Evolutionary conservation across 495 filamentous ascomycete species (phyloP).

Genomic region (Xylaria sp.): DNA sequence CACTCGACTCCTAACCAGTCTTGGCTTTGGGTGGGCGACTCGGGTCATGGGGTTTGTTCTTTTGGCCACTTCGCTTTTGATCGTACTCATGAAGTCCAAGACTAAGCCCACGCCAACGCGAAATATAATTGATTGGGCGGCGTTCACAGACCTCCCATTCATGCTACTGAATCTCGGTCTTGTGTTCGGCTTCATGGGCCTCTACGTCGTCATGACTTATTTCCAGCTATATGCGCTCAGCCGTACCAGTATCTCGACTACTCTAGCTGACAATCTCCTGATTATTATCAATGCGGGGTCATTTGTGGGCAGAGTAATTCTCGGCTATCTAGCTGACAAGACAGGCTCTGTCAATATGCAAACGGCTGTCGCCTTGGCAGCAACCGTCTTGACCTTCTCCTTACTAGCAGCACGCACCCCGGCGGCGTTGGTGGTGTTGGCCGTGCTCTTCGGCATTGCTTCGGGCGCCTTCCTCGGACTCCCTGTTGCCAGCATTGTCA

Average conservation of each 20-base stretch:
- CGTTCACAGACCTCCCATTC: slow-evolving; percentile 43
- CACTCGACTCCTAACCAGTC: slow-evolving; percentile 30
- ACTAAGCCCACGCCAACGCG: slow-evolving; percentile 39
- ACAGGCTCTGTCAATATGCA: slow-evolving; percentile 52
- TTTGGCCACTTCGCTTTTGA: slow-evolving; percentile 40
- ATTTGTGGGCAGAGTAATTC: slow-evolving; percentile 69
- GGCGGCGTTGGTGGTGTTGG: slow-evolving; percentile 59
- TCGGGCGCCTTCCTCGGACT: slow-evolving; percentile 72
- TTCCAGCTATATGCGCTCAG: slow-evolving; percentile 59
- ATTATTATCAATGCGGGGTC: slow-evolving; percentile 55
- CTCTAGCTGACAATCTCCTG: slow-evolving; percentile 58
- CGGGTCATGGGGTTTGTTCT: slow-evolving; percentile 45
- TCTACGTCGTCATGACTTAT: slow-evolving; percentile 76
- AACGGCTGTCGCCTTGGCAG: slow-evolving; percentile 47
- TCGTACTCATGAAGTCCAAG: slow-evolving; percentile 46
- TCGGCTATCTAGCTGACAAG: slow-evolving; percentile 70
- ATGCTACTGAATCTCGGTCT: slow-evolving; percentile 37
- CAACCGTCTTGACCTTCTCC: slow-evolving; percentile 60
- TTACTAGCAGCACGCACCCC: slow-evolving; percentile 60
- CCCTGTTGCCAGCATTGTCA: slow-evolving; percentile 66
- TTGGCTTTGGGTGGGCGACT: slow-evolving; percentile 51
- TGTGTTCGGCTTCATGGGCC: slow-evolving; percentile 61
- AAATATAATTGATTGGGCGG: slow-evolving; percentile 39
- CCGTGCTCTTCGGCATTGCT: slow-evolving; percentile 70
- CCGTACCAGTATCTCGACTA: slow-evolving; percentile 52